Conservation (phyloP, 345 rosid species). For the Eutrema yunnanense region DNA sequence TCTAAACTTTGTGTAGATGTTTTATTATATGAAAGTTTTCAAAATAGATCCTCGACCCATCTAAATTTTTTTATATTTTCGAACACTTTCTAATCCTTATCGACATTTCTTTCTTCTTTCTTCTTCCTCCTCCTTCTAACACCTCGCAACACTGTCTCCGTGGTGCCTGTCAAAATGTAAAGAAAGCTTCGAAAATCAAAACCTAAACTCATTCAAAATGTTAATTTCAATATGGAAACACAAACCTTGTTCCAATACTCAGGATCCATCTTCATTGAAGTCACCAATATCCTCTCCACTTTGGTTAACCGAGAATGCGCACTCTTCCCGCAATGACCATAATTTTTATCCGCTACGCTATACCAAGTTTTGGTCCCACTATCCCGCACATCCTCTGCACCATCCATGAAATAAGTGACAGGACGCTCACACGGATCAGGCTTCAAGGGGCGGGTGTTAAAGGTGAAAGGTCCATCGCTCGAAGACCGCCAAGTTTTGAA, state of each 20-base stretch:
- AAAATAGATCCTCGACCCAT: not conserved
- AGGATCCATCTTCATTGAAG: conserved; percentile 52
- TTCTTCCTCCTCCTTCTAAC: conserved; percentile 30
- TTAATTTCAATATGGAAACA: not conserved
- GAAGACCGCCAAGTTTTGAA: conserved; percentile 71
- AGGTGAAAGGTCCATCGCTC: conserved; percentile 63
- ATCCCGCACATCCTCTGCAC: conserved; percentile 35
- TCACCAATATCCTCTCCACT: conserved; percentile 44
- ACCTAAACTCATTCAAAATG: not conserved
- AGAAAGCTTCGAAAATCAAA: not conserved
- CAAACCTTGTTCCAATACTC: conserved; percentile 64
- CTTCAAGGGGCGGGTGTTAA: conserved; percentile 48
- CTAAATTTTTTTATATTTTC: conserved; percentile 28
- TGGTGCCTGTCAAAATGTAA: conserved; percentile 35
- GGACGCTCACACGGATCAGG: conserved; percentile 53
- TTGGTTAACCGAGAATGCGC: conserved; percentile 28
- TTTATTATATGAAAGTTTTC: too few species aligned
- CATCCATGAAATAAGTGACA: conserved; percentile 48
- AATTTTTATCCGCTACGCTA: conserved; percentile 20
- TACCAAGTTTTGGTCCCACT: conserved; percentile 52
- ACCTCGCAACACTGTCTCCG: conserved; percentile 62
- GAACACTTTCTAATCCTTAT: conserved; percentile 63
- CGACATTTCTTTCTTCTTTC: conserved; percentile 29
- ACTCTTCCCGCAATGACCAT: conserved; percentile 34
- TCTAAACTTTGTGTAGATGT: too few species aligned